A percentile compares a stretch with the other conserved stretches of the same genome.
phyloP scores from a whole-genome alignment of 768 basidiomycete genomes.

The Russula olivacea region DNA sequence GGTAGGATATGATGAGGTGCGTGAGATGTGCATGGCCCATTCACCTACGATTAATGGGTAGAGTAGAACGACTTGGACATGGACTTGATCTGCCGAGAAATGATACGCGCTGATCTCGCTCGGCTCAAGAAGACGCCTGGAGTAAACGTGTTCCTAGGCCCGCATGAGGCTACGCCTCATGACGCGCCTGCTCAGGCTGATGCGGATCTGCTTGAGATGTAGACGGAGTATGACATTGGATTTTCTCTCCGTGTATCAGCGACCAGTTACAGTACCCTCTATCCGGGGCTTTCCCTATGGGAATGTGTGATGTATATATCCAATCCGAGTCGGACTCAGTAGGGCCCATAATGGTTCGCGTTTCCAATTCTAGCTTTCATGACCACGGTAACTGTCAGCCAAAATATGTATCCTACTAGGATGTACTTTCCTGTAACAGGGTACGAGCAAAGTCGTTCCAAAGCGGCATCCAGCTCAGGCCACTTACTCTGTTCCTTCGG shows the following conservation, averaged over 20 bases:
- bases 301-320: not conserved
- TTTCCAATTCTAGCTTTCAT: not conserved
- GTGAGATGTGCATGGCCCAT: conserved; percentile 19
- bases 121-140: conserved; percentile 47
- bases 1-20: conserved; percentile 55
- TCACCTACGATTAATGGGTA: not conserved
- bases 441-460: not conserved
- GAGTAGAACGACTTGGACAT: conserved; percentile 61
- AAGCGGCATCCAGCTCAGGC: not conserved
- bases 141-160: conserved; percentile 43
- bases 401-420: not conserved
- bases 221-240: conserved; percentile 7
- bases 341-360: not conserved
- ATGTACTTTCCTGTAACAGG: not conserved
- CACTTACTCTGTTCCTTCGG: not conserved
- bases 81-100: conserved; percentile 54
- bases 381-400: not conserved
- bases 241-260: conserved; percentile 6
- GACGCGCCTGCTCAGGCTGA: not conserved
- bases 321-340: not conserved
- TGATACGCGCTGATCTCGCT: conserved; percentile 53
- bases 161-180: conserved; percentile 16
- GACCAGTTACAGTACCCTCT: not conserved
- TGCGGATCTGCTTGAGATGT: conserved; percentile 10
- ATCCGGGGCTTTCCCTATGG: not conserved